Percentiles rank a stretch among this genome's conserved stretches.
These are phyloP conservation scores for Misopates orontium DNA, from an alignment of 257 asterid genomes.

Conservation along the genomic window DNA sequence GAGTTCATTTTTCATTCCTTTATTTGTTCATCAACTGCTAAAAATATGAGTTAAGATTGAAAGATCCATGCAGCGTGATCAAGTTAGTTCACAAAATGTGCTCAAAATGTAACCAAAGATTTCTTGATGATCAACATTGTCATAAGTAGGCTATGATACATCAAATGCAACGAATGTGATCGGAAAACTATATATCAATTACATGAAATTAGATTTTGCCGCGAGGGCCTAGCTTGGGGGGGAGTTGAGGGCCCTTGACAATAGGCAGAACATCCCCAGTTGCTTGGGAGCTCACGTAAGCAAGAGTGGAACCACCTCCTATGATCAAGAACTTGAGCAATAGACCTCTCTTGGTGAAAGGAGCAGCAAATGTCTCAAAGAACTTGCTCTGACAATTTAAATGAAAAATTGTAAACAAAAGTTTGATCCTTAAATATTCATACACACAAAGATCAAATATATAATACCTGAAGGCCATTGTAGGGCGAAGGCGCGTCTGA, in stretches of 20 bases:
- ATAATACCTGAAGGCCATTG: constrained; percentile 75
- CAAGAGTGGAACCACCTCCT: constrained; percentile 85
- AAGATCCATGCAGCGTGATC: neutral
- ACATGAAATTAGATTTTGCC: constrained; percentile 60
- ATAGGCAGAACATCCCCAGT: constrained; percentile 89
- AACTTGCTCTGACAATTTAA: constrained; percentile 73
- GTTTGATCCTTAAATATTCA: neutral
- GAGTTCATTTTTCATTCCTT: neutral
- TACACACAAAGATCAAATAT: neutral
- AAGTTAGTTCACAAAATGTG: constrained; percentile 1
- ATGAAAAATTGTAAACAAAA: neutral
- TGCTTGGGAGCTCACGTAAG: constrained; percentile 80
- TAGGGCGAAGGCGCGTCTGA: constrained; percentile 97
- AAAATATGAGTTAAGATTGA: neutral
- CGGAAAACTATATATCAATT: constrained; percentile 12
- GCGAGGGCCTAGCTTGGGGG: constrained; percentile 82
- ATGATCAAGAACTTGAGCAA: constrained; percentile 92
- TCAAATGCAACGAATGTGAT: constrained; percentile 26
- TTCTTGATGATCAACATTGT: constrained; percentile 29
- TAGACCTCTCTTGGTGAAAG: constrained; percentile 95
- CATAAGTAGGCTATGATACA: constrained; percentile 38
- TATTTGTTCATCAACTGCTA: neutral
- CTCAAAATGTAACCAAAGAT: constrained; percentile 28
- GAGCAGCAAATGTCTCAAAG: constrained; percentile 96
- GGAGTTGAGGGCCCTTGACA: constrained; percentile 91